These are phyloP conservation scores for Globisporangium camurandrum DNA, from an alignment of 352 stramenopile species.

Conservation along the genomic window DNA sequence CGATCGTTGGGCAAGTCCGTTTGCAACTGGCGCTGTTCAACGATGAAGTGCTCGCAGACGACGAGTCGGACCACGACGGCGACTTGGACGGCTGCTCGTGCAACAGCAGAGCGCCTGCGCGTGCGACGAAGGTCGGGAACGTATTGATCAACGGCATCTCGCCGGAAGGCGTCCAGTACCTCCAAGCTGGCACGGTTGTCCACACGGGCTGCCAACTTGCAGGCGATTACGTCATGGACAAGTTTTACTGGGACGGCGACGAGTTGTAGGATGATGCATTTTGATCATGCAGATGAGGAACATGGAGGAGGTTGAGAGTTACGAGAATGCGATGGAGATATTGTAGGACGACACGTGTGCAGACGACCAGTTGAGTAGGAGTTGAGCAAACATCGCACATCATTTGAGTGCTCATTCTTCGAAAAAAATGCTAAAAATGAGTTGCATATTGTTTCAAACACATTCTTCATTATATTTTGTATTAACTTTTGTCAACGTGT, in stretches of 20 bases:
- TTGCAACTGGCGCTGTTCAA: conserved; percentile 74
- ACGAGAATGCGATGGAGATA: no score
- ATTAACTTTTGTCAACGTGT: no score
- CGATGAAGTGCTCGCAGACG: conserved; percentile 64
- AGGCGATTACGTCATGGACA: conserved; percentile 72
- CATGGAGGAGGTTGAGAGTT: no score
- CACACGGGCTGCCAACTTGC: conserved; percentile 54
- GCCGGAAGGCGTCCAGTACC: conserved; percentile 59
- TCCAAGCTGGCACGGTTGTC: conserved; percentile 57
- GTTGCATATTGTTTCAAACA: no score
- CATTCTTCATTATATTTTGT: no score
- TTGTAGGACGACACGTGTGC: no score
- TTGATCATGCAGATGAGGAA: no score
- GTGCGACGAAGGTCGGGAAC: conserved; percentile 63
- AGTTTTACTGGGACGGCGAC: conserved; percentile 63
- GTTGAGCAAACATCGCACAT: no score
- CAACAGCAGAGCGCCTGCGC: conserved; percentile 24
- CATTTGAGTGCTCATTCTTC: no score
- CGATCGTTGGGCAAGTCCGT: conserved; percentile 65
- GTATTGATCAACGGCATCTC: conserved; percentile 70
- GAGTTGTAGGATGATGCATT: conserved; percentile 10
- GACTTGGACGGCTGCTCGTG: conserved; percentile 63
- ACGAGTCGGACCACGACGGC: conserved; percentile 35
- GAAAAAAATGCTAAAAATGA: no score
- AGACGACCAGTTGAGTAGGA: no score